phyloP scores from a whole-genome alignment of 1,139 yeast species.

The Hyphopichia buzzinii region DNA sequence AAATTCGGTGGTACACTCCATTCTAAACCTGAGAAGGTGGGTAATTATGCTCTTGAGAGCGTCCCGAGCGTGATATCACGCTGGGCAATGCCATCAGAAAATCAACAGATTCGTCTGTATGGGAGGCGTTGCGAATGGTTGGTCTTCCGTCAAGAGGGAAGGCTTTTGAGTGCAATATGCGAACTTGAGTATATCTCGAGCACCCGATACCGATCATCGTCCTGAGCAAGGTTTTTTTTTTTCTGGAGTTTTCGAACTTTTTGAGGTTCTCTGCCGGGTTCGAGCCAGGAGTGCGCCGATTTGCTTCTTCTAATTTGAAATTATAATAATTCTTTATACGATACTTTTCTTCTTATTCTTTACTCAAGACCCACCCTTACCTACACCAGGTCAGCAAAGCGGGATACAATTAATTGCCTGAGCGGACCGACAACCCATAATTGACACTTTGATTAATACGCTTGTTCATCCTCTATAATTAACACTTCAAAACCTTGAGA shows the following conservation, averaged over 20 bases:
- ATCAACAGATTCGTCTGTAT: constrained; percentile 35
- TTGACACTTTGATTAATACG: too few species aligned
- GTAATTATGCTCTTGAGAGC: constrained; percentile 60
- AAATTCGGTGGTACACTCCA: constrained; percentile 79
- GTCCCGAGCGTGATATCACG: constrained; percentile 63
- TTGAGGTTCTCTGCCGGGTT: constrained; percentile 8
- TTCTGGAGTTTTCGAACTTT: constrained; percentile 16
- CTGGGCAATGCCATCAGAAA: constrained; percentile 74
- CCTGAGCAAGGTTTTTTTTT: constrained; percentile 37
- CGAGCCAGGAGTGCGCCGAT: too few species aligned
- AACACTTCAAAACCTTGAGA: too few species aligned
- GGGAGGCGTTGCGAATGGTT: constrained; percentile 80
- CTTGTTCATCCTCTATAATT: too few species aligned
- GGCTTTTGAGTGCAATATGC: constrained; percentile 80
- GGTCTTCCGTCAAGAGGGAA: constrained; percentile 41
- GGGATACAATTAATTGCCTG: too few species aligned
- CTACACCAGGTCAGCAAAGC: too few species aligned
- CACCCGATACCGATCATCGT: constrained; percentile 85
- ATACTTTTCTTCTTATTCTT: too few species aligned
- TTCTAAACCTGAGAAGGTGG: constrained; percentile 25
- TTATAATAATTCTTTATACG: too few species aligned
- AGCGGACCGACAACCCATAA: too few species aligned
- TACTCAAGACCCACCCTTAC: too few species aligned
- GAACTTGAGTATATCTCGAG: constrained; percentile 44
- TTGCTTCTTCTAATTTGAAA: too few species aligned